phyloP scores from a whole-genome alignment of 176 grass and related monocot genomes.

The Olyra latifolia region DNA sequence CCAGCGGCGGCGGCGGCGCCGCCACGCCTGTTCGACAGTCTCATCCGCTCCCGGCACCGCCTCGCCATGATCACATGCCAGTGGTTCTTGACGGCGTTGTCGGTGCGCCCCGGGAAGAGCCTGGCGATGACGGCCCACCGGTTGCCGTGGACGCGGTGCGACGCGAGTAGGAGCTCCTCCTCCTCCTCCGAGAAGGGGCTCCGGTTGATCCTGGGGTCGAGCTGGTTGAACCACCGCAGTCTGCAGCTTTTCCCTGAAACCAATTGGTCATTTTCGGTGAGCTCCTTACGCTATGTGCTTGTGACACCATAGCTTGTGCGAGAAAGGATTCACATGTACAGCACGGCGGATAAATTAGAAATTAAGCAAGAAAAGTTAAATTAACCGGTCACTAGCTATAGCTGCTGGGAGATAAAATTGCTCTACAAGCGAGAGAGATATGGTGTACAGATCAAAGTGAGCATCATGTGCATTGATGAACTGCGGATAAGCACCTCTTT shows the following conservation, averaged over 20 bases:
- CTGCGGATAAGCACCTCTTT: conserved; percentile 17
- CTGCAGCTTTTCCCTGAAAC: conserved; percentile 94
- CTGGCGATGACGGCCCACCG: conserved; percentile 88
- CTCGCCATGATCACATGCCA: conserved; percentile 99
- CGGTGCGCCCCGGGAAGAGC: conserved; percentile 91
- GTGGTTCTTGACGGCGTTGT: conserved; percentile 99
- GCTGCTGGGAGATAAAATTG: conserved; percentile 20
- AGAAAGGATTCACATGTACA: not conserved
- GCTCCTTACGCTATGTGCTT: conserved; percentile 9
- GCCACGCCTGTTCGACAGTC: not conserved
- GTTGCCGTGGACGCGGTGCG: conserved; percentile 83
- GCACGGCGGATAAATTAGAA: conserved; percentile 35
- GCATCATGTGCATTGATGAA: conserved; percentile 5
- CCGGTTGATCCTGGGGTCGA: conserved; percentile 88
- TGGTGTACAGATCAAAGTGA: conserved; percentile 42
- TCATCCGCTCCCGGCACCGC: conserved; percentile 54
- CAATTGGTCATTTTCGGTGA: conserved; percentile 34
- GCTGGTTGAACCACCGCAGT: conserved; percentile 96
- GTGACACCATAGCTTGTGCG: conserved; percentile 32
- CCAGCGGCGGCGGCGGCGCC: not conserved
- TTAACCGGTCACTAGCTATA: not conserved
- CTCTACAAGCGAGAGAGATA: conserved; percentile 46
- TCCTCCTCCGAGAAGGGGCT: conserved; percentile 89
- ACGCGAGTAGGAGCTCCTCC: conserved; percentile 77
- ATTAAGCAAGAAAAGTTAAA: conserved; percentile 35